Evolutionary conservation across 805 yeast genomes (phyloP), one percentile per base, ranked within the genome.

Genomic region (fission yeast (Schizosaccharomyces pombe)): DNA sequence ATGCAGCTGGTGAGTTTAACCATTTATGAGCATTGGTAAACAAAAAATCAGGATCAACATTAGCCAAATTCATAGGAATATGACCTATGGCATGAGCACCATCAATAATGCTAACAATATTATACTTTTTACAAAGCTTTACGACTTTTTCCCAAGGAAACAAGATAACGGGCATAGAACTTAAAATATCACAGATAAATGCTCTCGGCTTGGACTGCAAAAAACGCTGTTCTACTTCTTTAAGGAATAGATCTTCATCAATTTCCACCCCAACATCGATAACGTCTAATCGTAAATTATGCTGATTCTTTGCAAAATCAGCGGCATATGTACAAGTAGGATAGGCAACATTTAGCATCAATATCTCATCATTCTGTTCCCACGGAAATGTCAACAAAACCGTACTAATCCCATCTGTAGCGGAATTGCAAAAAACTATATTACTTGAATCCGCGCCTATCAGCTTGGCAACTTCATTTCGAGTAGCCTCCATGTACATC

Each of bases 31-130:
- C 66, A 60, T 81, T 82, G 22, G 80, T 65, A 26, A 73, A 69
- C 61, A 70, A 74, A 62, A 78, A 81, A 60, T 80, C 85, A 0
- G 85, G 83, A 55, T 71, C 65, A 1, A 61, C 58, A 1, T 52
- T 16, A 4, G 57, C 49, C 53, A 67, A 47, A 26, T 60, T 55
- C 16, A 66, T 55, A 1, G 62, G 63, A 2, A 60, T 47, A 31
- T 63, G 55, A 0, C 89, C 89, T 34, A 76, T 69, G 1, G 77
- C 74, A 61, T 82, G 89, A 4, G 87, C 89, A 12, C 82, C 89
- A 62, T 82, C 89, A 28, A 82, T 72, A 47, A 79, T 64, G 2
- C 83, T 75, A 51, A 78, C 57, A 3, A 75, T 74, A 12, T 65
- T 63, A 52, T 75, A 64, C 53, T 72, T 63, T 12, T 65, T 62